Base-by-base conservation (phyloP, 2,329 filamentous ascomycete genomes). In the Sclerotinia spermophila region DNA sequence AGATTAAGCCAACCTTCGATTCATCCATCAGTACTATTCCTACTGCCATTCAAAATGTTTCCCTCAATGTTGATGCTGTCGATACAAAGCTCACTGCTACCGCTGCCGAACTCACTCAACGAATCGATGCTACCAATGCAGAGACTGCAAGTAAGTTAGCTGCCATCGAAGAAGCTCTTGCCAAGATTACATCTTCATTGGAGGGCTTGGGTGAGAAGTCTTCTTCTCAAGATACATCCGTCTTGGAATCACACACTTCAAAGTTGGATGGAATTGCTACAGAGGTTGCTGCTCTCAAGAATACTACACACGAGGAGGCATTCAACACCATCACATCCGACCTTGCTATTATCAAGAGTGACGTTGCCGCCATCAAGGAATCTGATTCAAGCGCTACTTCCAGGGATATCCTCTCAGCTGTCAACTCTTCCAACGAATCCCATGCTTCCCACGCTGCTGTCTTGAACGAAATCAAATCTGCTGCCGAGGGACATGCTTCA, bases 1-100 rank as follows among this genome's bases (percentile, higher is more conserved):
- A 78, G 67, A 75, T 79, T 15, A 72, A 78, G 64, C 76, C 78
- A 15, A 71, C 76, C 17, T 70, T 79, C 64, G 76, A 78, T 62
- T 55, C 75, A 15, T 74, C 76, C 1, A 68, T 76, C 38, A 74
- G 77, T 51, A 48, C 69, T 19, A 70, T 70, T 21, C 62, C 61
- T 42, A 67, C 69, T 38, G 62, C 69, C 11, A 68, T 71, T 44
- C 61, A 71, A 61, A 60, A 55, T 53, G 69, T 71, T 38, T 71
- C 69, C 35, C 56, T 66, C n/a, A 68, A 60, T 24, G 72, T 76
- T 48, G 76, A 76, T 27, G 61, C 74, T 10, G 67, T 78, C 67
- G 74, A 77, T 51, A 40, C 72, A 2, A 77, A 77, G 65, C 64
- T 79, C 38, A 56, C 72, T 30, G 66, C 74, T 51, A 74, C 77